Evolutionary conservation across 306 rosid species (phyloP), one percentile per base, ranked within the genome.

Genomic region (Albizia julibrissin): DNA sequence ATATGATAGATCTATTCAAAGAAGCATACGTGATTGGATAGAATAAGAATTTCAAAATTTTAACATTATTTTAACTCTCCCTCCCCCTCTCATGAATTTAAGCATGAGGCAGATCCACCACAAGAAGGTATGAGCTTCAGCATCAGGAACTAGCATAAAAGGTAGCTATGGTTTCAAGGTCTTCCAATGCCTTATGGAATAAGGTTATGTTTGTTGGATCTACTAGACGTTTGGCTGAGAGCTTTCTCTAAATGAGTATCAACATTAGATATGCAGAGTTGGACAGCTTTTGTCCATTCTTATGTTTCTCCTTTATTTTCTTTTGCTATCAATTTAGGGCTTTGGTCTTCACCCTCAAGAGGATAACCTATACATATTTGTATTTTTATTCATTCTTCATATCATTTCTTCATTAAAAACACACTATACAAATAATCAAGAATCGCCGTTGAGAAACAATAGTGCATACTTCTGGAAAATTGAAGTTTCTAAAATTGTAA

Each of bases 11-110:
- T 40, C 70, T 61, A 52, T 67, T 43, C 12, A 37, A 75, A 86
- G 50, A 83, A 83, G 40, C 18, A 75, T 26, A 75, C 43, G 79
- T 72, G 37, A 54, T 77, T 77, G n/a, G 65, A 81, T 81, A n/a
- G 43, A 21, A 65, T 52, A 56, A 72, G 56, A 44, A 72, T 66
- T 73, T 31, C 71, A 67, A 83, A 33, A 43, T 61, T 34, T 65
- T 65, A 68, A 52, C 18, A 37, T 54, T 11, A 77, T 50, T 62
- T 75, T 66, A 65, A 2, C 33, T 59, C 33, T 58, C 59, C 1
- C 69, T 54, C 13, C 47, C 61, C 21, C 24, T 65, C 58, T 2
- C n/a, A 67, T 69, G 59, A 61, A 49, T 75, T 79, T 56, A 69
- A 61, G 29, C 62, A 52, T 0, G 15, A 67, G 72, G 77, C 54